phyloP scores from a whole-genome alignment of 75 land plant species.

The Pinus tabuliformis region DNA sequence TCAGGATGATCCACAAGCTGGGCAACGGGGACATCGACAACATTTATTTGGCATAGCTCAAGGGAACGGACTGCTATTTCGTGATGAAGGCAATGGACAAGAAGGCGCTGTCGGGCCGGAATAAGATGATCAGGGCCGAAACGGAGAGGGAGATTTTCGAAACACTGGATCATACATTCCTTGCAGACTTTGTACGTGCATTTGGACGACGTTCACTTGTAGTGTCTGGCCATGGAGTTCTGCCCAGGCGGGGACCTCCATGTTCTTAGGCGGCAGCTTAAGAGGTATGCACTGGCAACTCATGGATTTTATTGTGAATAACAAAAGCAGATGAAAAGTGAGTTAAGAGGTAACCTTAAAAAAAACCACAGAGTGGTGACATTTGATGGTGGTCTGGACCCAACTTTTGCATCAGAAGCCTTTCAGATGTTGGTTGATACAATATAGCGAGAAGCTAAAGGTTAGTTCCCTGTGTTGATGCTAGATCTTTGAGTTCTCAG shows the following conservation, averaged over 20 bases:
- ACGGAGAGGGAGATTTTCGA: conserved; percentile 19
- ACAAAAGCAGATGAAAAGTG: too few relatives aligned
- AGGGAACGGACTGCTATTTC: conserved; percentile 11
- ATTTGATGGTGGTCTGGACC: neutral
- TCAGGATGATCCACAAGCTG: conserved; percentile 15
- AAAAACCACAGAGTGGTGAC: too few relatives aligned
- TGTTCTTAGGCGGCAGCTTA: conserved; percentile 20
- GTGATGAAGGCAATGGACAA: conserved; percentile 34
- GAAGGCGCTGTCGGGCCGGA: conserved; percentile 3
- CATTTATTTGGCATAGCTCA: conserved; percentile 22
- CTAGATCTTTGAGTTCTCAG: neutral
- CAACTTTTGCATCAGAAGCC: neutral
- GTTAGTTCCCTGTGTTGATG: neutral
- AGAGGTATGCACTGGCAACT: too few relatives aligned
- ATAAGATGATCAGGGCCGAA: conserved; percentile 10
- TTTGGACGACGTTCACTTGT: conserved; percentile 14
- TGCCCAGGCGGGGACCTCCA: conserved; percentile 30
- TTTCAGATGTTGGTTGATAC: neutral
- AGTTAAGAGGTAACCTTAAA: too few relatives aligned
- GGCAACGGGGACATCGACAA: conserved; percentile 32
- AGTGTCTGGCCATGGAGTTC: conserved; percentile 30
- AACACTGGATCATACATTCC: conserved; percentile 23
- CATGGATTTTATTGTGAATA: too few relatives aligned
- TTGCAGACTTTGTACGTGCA: conserved; percentile 29
- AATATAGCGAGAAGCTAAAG: neutral